Evolutionary conservation across 257 asterid species (phyloP).

Genomic region (Solanum bulbocastanum): DNA sequence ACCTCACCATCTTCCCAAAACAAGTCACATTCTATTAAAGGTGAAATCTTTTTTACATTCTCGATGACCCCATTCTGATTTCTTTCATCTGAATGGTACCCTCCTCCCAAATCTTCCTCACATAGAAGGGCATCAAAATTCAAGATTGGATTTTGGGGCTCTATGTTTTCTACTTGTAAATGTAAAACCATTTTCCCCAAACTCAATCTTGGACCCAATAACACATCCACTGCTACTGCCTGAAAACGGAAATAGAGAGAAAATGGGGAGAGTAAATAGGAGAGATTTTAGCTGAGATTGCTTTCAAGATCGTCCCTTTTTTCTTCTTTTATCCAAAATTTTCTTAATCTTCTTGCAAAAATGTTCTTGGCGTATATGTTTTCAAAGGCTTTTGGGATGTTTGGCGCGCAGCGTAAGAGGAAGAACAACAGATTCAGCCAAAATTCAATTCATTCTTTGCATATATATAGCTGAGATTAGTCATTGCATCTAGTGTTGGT

Average conservation of each 20-base stretch:
- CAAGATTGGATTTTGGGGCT: conserved; percentile 42
- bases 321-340: conserved; percentile 9
- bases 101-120: conserved; percentile 13
- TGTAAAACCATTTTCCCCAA: background rate
- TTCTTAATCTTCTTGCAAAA: no score
- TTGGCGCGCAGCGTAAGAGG: conserved; percentile 20
- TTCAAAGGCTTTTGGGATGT: background rate
- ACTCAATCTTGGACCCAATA: background rate
- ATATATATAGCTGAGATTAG: background rate
- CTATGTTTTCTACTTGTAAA: conserved; percentile 9
- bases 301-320: conserved; percentile 52
- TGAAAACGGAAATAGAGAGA: background rate
- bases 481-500: background rate
- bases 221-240: background rate
- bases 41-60: background rate
- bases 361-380: background rate
- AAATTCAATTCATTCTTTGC: background rate
- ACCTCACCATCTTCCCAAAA: conserved; percentile 88
- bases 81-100: background rate
- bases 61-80: conserved; percentile 9
- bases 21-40: conserved; percentile 49
- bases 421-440: background rate
- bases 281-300: conserved; percentile 48
- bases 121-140: conserved; percentile 53
- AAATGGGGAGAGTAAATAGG: background rate